A percentile compares a stretch with the other conserved stretches of the same genome.
Conservation (phyloP, 1,284 basidiomycete species). For the Malassezia sympodialis region DNA sequence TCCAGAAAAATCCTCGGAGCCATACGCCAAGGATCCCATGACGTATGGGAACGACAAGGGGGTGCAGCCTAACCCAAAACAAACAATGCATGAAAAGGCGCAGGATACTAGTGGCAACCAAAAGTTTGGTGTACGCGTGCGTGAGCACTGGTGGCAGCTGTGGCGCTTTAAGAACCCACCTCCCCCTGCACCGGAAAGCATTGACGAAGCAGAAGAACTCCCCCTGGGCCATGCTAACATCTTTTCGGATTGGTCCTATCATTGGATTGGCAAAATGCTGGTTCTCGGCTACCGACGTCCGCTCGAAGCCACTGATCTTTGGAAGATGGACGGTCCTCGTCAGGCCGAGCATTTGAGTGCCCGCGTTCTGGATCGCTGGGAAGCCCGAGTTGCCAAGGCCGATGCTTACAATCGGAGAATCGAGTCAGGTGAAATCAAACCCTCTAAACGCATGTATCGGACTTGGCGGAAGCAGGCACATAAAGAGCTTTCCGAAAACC, state of each 20-base stretch:
- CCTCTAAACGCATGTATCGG: slow-evolving; percentile 53
- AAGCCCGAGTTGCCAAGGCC: slow-evolving; percentile 56
- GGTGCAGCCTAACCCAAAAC: neutral
- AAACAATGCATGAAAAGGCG: neutral
- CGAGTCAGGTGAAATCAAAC: slow-evolving; percentile 58
- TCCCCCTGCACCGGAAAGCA: slow-evolving; percentile 46
- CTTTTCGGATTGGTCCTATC: slow-evolving; percentile 56
- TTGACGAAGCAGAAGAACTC: slow-evolving; percentile 55
- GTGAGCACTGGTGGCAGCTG: slow-evolving; percentile 42
- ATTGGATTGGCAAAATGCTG: slow-evolving; percentile 68
- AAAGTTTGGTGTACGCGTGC: slow-evolving; percentile 28
- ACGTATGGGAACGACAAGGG: neutral
- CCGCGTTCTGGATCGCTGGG: slow-evolving; percentile 59
- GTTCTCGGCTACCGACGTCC: slow-evolving; percentile 62
- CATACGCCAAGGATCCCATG: neutral
- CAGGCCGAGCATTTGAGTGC: slow-evolving; percentile 57
- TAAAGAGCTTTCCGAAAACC: neutral
- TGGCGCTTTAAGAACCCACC: slow-evolving; percentile 41
- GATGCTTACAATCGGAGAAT: slow-evolving; percentile 63
- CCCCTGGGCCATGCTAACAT: slow-evolving; percentile 55
- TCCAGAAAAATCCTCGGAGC: neutral
- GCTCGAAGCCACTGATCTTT: slow-evolving; percentile 72
- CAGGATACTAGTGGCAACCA: slow-evolving; percentile 24
- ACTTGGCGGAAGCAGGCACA: slow-evolving; percentile 56
- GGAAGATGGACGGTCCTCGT: slow-evolving; percentile 58